Percentiles rank a stretch among this genome's conserved stretches.
Evolutionary conservation across 345 rosid species (phyloP).

Genomic region (Salix exigua): DNA sequence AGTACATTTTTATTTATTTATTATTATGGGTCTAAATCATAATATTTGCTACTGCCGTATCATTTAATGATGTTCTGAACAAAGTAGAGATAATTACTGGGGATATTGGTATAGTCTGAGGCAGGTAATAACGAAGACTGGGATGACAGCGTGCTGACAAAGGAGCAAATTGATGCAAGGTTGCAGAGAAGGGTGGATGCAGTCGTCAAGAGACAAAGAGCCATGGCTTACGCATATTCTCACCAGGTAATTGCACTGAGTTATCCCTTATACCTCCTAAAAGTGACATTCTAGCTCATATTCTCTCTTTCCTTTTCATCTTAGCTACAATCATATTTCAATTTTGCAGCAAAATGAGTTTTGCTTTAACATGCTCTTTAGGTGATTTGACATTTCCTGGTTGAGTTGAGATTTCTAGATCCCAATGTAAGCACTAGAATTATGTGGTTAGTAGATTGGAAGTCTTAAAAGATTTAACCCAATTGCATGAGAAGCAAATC

Average conservation of each 20-base stretch:
- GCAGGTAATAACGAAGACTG: constrained; percentile 59
- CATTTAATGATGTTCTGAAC: neutral
- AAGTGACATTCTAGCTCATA: neutral
- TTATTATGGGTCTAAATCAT: neutral
- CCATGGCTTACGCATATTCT: constrained; percentile 88
- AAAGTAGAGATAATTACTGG: constrained; percentile 1
- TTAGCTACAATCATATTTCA: neutral
- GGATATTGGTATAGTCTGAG: constrained; percentile 47
- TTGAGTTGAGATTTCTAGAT: neutral
- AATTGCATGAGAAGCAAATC: neutral
- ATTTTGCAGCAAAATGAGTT: neutral
- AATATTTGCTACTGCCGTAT: neutral
- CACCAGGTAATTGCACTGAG: constrained; percentile 52
- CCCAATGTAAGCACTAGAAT: neutral
- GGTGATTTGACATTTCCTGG: neutral
- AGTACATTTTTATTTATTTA: neutral
- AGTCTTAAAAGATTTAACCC: neutral
- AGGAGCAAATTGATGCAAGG: constrained; percentile 70
- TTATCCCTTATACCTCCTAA: neutral
- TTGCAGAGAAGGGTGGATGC: constrained; percentile 79
- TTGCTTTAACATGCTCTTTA: neutral
- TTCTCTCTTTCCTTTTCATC: neutral
- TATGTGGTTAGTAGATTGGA: neutral
- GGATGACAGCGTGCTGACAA: constrained; percentile 81
- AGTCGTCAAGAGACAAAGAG: constrained; percentile 72